phyloP scores from a whole-genome alignment of 2,329 filamentous ascomycete species.

The Ophiostoma ulmi region DNA sequence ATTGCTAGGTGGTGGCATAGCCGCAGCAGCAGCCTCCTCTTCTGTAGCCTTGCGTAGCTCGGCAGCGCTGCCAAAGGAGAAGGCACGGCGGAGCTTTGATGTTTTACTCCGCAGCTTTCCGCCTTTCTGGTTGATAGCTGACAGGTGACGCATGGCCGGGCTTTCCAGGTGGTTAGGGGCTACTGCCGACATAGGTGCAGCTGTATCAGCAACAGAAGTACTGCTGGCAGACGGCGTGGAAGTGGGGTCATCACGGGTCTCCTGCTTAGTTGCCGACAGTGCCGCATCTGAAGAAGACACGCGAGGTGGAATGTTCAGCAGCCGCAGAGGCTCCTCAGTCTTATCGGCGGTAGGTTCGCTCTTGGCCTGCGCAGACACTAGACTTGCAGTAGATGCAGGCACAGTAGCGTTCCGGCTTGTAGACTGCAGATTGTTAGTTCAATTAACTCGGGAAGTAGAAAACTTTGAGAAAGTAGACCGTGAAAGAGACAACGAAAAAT shows the following conservation, averaged over 20 bases:
- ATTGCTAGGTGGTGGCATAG: slow-evolving; percentile 45
- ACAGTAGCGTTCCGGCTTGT: slow-evolving; percentile 53
- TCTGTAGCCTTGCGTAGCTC: slow-evolving; percentile 71
- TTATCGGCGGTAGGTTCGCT: slow-evolving; percentile 38
- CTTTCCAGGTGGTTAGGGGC: slow-evolving; percentile 46
- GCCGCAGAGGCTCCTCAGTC: slow-evolving; percentile 50
- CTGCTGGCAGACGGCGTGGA: neutral
- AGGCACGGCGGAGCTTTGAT: slow-evolving; percentile 78
- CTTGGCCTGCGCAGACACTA: slow-evolving; percentile 41
- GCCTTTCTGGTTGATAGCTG: slow-evolving; percentile 81
- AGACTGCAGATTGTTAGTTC: slow-evolving; percentile 41
- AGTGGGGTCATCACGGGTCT: neutral
- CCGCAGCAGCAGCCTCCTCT: slow-evolving; percentile 47
- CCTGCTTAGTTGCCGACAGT: neutral
- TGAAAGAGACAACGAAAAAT: neutral
- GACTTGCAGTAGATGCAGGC: slow-evolving; percentile 46
- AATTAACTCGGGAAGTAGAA: neutral
- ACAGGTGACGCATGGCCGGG: slow-evolving; percentile 76
- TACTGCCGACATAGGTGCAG: slow-evolving; percentile 21
- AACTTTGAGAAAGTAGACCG: too few species aligned
- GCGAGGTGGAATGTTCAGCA: slow-evolving; percentile 56
- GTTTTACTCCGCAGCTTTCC: slow-evolving; percentile 76
- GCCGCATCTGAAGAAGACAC: slow-evolving; percentile 41
- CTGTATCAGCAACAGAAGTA: neutral
- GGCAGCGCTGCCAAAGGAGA: slow-evolving; percentile 93